Conservation (phyloP, 805 yeast genomes). For the Candida xiaguanensis region DNA sequence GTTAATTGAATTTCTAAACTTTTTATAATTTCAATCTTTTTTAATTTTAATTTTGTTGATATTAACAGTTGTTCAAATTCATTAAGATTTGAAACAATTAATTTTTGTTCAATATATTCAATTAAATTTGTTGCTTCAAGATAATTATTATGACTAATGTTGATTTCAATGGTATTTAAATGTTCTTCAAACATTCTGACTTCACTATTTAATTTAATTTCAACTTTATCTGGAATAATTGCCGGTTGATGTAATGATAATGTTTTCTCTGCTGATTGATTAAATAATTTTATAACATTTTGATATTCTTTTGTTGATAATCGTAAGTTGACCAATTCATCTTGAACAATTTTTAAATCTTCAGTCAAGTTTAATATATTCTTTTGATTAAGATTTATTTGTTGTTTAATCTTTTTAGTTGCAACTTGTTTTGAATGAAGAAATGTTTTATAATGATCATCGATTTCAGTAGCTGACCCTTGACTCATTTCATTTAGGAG, state of each 20-base stretch:
- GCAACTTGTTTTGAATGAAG: conserved; percentile 46
- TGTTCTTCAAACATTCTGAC: conserved; percentile 55
- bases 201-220: conserved; percentile 21
- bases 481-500: conserved; percentile 18
- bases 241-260: conserved; percentile 37
- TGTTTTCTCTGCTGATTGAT: conserved; percentile 56
- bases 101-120: conserved; percentile 32
- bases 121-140: conserved; percentile 41
- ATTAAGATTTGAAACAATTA: conserved; percentile 10
- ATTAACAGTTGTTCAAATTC: conserved; percentile 26
- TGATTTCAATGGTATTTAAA: conserved; percentile 67
- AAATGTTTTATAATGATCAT: conserved; percentile 59
- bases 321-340: conserved; percentile 61
- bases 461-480: conserved; percentile 68
- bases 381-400: conserved; percentile 59
- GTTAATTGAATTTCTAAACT: conserved; percentile 29
- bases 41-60: conserved; percentile 37
- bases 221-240: conserved; percentile 22
- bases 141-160: conserved; percentile 58
- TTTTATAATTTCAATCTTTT: conserved; percentile 35
- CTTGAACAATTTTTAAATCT: conserved; percentile 60
- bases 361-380: conserved; percentile 57
- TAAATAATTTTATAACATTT: conserved; percentile 55
- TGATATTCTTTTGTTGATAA: conserved; percentile 56
- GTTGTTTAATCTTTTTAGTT: conserved; percentile 53